Evolutionary conservation across 169 alveolate species (phyloP).

Genomic region (Plasmodium vivax): DNA sequence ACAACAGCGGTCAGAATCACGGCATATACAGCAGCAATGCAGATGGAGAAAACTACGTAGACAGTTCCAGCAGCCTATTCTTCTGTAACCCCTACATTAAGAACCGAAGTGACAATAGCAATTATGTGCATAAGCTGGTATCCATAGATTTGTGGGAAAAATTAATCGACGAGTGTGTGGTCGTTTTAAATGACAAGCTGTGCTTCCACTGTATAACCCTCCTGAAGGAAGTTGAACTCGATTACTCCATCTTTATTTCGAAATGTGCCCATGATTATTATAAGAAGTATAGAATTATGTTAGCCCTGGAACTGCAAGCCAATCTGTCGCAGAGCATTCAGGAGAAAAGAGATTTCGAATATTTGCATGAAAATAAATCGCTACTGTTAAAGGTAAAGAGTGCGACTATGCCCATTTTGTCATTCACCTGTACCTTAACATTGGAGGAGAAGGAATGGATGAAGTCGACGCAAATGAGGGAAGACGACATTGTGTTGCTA

Average conservation of each 20-base stretch:
- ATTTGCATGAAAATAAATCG: conserved; percentile 72
- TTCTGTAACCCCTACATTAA: conserved; percentile 57
- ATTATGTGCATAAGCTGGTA: conserved; percentile 60
- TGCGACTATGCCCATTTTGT: conserved; percentile 64
- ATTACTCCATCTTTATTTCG: conserved; percentile 70
- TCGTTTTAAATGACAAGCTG: conserved; percentile 40
- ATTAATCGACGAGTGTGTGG: conserved; percentile 70
- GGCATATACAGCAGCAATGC: not conserved
- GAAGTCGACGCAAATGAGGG: conserved; percentile 77
- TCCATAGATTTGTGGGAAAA: conserved; percentile 76
- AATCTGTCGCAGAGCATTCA: conserved; percentile 70
- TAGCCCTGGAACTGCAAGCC: conserved; percentile 74
- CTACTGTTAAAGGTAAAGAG: conserved; percentile 66
- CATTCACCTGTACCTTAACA: conserved; percentile 71
- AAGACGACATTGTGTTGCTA: conserved; percentile 81
- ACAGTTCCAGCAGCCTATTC: conserved; percentile 27
- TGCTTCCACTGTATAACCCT: conserved; percentile 54
- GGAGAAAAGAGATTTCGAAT: conserved; percentile 70
- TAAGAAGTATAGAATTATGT: conserved; percentile 68
- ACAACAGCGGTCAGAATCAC: not conserved
- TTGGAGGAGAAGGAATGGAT: conserved; percentile 76
- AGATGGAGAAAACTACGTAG: conserved; percentile 21
- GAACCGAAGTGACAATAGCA: conserved; percentile 33
- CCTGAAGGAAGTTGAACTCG: conserved; percentile 58
- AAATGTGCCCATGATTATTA: conserved; percentile 75